Evolutionary conservation across 2,329 filamentous ascomycete species (phyloP).

Genomic region (Keithomyces neogunnii): DNA sequence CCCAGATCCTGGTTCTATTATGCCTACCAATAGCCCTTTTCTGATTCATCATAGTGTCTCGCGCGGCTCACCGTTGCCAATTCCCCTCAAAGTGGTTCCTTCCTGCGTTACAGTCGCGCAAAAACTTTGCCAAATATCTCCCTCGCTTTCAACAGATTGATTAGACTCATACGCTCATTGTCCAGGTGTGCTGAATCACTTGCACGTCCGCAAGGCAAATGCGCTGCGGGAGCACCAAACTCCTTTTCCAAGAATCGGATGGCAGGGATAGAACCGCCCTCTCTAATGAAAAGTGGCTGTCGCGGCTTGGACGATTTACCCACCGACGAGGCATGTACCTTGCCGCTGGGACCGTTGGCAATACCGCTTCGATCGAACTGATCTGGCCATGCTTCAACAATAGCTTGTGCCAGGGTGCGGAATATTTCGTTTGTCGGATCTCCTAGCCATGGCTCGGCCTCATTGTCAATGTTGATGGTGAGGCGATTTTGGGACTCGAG

Average conservation of each 20-base stretch:
- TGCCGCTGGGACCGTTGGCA: not conserved
- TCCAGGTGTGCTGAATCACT: slow-evolving; percentile 91
- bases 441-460: slow-evolving; percentile 92
- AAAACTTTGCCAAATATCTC: slow-evolving; percentile 90
- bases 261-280: slow-evolving; percentile 90
- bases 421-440: slow-evolving; percentile 89
- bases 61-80: not conserved
- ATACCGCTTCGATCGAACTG: slow-evolving; percentile 25
- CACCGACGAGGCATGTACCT: slow-evolving; percentile 8
- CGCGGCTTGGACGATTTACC: slow-evolving; percentile 23
- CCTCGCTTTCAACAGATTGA: slow-evolving; percentile 83
- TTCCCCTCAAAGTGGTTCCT: not conserved
- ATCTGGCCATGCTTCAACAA: slow-evolving; percentile 75
- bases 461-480: slow-evolving; percentile 78
- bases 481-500: slow-evolving; percentile 77
- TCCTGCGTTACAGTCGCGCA: slow-evolving; percentile 41
- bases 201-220: slow-evolving; percentile 88
- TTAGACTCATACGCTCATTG: slow-evolving; percentile 82
- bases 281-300: slow-evolving; percentile 84
- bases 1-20: no score
- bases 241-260: slow-evolving; percentile 94
- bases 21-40: no score
- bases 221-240: slow-evolving; percentile 81
- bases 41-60: no score
- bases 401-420: slow-evolving; percentile 74